Conservation (phyloP, 2,329 filamentous ascomycete genomes). For the Macrophomina phaseolina region DNA sequence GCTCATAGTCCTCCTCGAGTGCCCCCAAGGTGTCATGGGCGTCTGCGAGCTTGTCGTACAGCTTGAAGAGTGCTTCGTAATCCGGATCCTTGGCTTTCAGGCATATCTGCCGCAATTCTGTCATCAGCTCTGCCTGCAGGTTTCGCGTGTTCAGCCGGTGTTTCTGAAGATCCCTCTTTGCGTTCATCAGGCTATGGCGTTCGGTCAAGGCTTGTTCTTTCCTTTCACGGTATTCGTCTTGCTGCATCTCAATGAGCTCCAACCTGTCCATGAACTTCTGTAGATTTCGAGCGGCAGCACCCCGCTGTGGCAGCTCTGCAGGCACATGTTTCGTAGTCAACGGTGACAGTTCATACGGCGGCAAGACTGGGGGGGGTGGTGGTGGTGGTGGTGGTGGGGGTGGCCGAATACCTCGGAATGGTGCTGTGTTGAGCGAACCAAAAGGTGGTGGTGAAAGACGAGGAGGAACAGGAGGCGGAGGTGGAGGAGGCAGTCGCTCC, state of each 20-base stretch:
- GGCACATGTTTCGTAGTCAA: no score
- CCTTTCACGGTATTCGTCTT: background rate
- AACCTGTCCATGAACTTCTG: background rate
- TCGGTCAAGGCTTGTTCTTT: background rate
- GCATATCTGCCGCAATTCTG: conserved; percentile 1
- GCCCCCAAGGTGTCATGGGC: background rate
- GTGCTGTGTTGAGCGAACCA: no score
- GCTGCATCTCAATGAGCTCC: background rate
- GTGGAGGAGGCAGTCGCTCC: background rate
- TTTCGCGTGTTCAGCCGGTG: background rate
- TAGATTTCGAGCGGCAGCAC: background rate
- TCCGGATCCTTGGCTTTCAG: background rate
- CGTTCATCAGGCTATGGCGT: background rate
- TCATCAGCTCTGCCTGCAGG: background rate
- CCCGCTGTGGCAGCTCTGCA: no score
- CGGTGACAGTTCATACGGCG: no score
- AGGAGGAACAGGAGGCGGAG: background rate
- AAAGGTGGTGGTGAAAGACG: background rate
- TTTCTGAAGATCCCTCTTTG: background rate
- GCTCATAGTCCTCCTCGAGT: conserved; percentile 8
- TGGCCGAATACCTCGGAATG: no score
- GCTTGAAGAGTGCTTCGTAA: background rate
- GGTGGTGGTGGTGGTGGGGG: no score
- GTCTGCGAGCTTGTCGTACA: background rate
- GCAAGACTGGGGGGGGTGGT: no score